Evolutionary conservation across 306 rosid species (phyloP), one percentile per base, ranked within the genome.

Genomic region (Lathyrus tuberosus): DNA sequence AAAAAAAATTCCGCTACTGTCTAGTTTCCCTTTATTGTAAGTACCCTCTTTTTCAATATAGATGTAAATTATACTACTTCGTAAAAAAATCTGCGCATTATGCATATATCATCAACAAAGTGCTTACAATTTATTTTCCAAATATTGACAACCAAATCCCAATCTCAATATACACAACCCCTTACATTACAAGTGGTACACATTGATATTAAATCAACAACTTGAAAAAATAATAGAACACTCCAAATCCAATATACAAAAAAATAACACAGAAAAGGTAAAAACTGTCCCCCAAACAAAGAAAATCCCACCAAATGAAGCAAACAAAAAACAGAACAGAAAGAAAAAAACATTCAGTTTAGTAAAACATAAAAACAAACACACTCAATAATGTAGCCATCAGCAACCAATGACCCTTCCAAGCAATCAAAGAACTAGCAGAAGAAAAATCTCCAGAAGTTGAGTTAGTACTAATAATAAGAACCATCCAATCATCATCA

Each of bases 401-500:
- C 41, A 54, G 1, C 47, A 80, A 14, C 26, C 2, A 77, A 10
- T 43, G 75, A 8, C 26, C 6, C 42, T 44, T 79, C 15, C 10
- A 41, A 67, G 41, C 7, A 69, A 79, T 17, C 7, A 67, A 67
- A 76, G 81, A 76, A 46, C 72, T 62, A 2, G 87, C 81, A 20
- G 87, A 69, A 9, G 92, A 66, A 10, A 92, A 86, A 74, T 81
- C 73, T 10, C 92, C 96, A 17, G 70, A 49, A 1, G 67, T 17
- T 0, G 85, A 4, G 20, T 69, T 75, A 7, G 95, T 89, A 51
- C 72, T 82, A 69, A 89, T 15, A 58, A 87, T 81, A 22, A 88
- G 74, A 62, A 89, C 83, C 84, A 88, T 80, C 96, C 96, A 92
- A 15, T 92, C 85, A 22, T 87, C 69, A 44, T 92, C 87, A 1